Conservation (phyloP, 2,329 filamentous ascomycete genomes). For the Plenodomus lindquistii region DNA sequence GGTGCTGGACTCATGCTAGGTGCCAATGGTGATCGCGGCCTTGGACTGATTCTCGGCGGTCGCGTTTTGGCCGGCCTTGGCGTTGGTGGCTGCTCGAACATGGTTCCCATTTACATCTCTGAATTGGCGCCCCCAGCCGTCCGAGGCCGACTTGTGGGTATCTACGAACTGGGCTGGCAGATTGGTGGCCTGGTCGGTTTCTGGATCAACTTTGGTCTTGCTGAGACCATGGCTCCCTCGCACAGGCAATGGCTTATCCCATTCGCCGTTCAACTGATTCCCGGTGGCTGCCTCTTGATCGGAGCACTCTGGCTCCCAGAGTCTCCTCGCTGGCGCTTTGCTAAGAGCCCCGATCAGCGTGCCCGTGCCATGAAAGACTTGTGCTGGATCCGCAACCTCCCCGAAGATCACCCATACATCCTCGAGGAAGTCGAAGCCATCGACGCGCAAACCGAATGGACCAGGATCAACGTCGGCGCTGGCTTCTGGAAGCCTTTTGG, state of each 20-base stretch:
- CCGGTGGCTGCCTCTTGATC: slow-evolving; percentile 60
- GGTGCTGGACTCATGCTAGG: slow-evolving; percentile 74
- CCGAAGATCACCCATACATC: slow-evolving; percentile 66
- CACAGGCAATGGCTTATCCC: slow-evolving; percentile 54
- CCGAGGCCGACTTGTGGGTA: slow-evolving; percentile 60
- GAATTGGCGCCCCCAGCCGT: slow-evolving; percentile 63
- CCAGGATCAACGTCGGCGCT: slow-evolving; percentile 64
- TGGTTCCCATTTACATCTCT: slow-evolving; percentile 64
- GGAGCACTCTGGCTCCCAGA: slow-evolving; percentile 51
- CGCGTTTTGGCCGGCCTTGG: slow-evolving; percentile 62
- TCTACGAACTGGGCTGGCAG: slow-evolving; percentile 56
- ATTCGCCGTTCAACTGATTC: slow-evolving; percentile 68
- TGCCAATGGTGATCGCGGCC: slow-evolving; percentile 39
- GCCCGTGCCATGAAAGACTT: slow-evolving; percentile 49
- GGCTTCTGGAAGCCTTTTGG: slow-evolving; percentile 68
- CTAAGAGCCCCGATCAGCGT: slow-evolving; percentile 40
- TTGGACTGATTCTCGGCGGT: slow-evolving; percentile 65
- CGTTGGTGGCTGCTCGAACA: slow-evolving; percentile 60
- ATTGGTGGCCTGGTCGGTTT: slow-evolving; percentile 35
- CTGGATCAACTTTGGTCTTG: slow-evolving; percentile 51
- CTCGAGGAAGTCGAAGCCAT: slow-evolving; percentile 73
- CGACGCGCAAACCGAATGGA: slow-evolving; percentile 69
- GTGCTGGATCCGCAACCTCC: slow-evolving; percentile 68
- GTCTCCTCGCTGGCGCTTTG: slow-evolving; percentile 50
- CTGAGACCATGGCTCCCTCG: slow-evolving; percentile 49